These are phyloP conservation scores for Elsinoe perseae DNA, from an alignment of 2,329 filamentous ascomycete species.

Conservation along the genomic window DNA sequence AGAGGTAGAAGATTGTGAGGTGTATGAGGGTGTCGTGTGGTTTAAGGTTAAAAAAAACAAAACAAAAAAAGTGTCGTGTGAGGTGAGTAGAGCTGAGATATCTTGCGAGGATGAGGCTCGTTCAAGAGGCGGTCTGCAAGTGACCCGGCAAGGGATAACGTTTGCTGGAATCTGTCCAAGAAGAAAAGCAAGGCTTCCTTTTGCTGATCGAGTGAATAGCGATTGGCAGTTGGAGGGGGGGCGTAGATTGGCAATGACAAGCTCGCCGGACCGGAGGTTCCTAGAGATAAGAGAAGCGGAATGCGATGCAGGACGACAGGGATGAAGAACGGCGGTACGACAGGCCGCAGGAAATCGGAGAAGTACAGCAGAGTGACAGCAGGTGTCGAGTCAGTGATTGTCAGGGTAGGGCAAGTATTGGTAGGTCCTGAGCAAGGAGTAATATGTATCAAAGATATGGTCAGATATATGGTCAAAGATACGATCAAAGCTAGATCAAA, in stretches of 20 bases:
- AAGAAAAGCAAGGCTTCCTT: constrained; percentile 5
- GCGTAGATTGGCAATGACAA: neutral
- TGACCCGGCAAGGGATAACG: constrained; percentile 13
- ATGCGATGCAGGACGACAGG: constrained; percentile 6
- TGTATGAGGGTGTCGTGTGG: neutral
- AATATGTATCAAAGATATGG: neutral
- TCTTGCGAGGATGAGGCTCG: neutral
- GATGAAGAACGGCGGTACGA: neutral
- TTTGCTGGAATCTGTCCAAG: neutral
- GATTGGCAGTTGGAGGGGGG: constrained; percentile 7
- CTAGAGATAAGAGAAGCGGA: constrained; percentile 8
- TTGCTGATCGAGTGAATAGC: neutral
- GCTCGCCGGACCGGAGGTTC: neutral
- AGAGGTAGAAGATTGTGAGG: neutral
- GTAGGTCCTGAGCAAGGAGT: no score
- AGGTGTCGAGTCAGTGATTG: neutral
- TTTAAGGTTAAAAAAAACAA: neutral
- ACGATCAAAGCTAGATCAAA: no score
- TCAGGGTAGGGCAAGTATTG: neutral
- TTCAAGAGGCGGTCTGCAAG: constrained; percentile 13
- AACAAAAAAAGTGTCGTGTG: constrained; percentile 4
- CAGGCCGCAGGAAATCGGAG: neutral
- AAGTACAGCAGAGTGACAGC: no score
- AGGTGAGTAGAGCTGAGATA: neutral
- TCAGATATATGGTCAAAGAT: no score